These are phyloP conservation scores for Lolium perenne DNA, from an alignment of 176 grass and related monocot species.

Conservation along the genomic window DNA sequence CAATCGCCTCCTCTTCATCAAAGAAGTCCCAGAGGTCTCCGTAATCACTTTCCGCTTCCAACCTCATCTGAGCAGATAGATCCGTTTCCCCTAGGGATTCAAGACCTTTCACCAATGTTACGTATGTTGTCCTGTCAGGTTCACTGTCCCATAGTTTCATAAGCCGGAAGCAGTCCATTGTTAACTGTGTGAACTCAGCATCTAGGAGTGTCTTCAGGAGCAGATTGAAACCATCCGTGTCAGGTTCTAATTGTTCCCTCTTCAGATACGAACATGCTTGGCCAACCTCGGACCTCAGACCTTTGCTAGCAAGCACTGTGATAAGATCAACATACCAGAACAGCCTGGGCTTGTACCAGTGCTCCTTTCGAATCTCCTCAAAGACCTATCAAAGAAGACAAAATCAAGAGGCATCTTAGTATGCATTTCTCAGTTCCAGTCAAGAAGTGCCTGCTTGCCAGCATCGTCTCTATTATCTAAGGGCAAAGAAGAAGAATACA, in stretches of 20 bases:
- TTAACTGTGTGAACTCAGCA: slow-evolving; percentile 57
- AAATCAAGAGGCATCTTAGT: slow-evolving; percentile 46
- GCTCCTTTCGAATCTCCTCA: slow-evolving; percentile 84
- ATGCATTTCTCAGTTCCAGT: slow-evolving; percentile 35
- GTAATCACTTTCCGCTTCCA: slow-evolving; percentile 66
- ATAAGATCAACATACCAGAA: slow-evolving; percentile 72
- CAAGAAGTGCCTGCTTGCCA: slow-evolving; percentile 4
- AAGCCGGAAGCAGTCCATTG: slow-evolving; percentile 78
- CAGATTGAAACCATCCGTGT: slow-evolving; percentile 79
- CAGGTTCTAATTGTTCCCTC: slow-evolving; percentile 62
- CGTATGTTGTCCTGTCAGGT: slow-evolving; percentile 71
- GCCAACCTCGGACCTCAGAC: slow-evolving; percentile 59
- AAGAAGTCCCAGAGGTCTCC: slow-evolving; percentile 60
- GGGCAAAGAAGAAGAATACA: too few relatives aligned
- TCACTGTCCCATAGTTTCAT: slow-evolving; percentile 87
- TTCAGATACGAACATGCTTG: slow-evolving; percentile 71
- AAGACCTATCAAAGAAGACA: slow-evolving; percentile 61
- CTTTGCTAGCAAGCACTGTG: slow-evolving; percentile 62
- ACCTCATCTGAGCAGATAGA: slow-evolving; percentile 53
- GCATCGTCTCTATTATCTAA: too few relatives aligned
- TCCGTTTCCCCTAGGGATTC: slow-evolving; percentile 62
- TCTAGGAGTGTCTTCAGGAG: slow-evolving; percentile 64
- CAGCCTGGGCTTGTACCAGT: slow-evolving; percentile 81
- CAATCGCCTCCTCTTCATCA: slow-evolving; percentile 44
- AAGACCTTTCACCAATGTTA: slow-evolving; percentile 65